phyloP scores from a whole-genome alignment of 495 filamentous ascomycete species.

The Penicillium canescens region DNA sequence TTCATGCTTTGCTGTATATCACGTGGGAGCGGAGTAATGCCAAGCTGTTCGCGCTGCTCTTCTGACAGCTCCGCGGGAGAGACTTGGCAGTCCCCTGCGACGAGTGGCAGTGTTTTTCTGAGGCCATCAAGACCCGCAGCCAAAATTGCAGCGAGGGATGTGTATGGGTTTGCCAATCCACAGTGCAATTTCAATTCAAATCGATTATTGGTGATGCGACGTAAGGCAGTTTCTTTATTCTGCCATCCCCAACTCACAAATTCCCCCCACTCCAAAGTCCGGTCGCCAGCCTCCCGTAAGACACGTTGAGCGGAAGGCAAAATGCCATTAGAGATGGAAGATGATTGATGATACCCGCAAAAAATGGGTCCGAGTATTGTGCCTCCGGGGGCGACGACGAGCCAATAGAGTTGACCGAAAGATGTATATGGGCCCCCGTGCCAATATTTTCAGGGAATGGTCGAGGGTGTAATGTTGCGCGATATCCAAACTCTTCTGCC shows the following conservation, averaged over 20 bases:
- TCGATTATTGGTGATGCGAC: slow-evolving; percentile 60
- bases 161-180: slow-evolving; percentile 72
- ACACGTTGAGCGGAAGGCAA: slow-evolving; percentile 55
- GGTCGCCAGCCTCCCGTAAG: slow-evolving; percentile 64
- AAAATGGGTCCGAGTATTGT: slow-evolving; percentile 54
- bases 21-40: too few relatives aligned
- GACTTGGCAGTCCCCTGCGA: slow-evolving; percentile 47
- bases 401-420: slow-evolving; percentile 64
- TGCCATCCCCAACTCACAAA: slow-evolving; percentile 77
- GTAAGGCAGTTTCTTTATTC: slow-evolving; percentile 69
- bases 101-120: slow-evolving; percentile 35
- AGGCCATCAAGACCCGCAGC: slow-evolving; percentile 59
- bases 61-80: slow-evolving; percentile 52
- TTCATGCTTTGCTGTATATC: too few relatives aligned
- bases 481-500: slow-evolving; percentile 48
- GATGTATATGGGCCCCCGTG: slow-evolving; percentile 67
- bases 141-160: slow-evolving; percentile 62
- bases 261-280: slow-evolving; percentile 71
- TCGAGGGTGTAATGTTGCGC: slow-evolving; percentile 67
- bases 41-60: slow-evolving; percentile 48
- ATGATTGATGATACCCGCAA: slow-evolving; percentile 65
- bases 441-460: slow-evolving; percentile 56
- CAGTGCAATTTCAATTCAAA: slow-evolving; percentile 74
- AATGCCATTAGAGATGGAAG: slow-evolving; percentile 67
- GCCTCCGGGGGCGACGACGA: too few relatives aligned